Base-by-base conservation (phyloP, 805 yeast genomes). In the Candida montana region DNA sequence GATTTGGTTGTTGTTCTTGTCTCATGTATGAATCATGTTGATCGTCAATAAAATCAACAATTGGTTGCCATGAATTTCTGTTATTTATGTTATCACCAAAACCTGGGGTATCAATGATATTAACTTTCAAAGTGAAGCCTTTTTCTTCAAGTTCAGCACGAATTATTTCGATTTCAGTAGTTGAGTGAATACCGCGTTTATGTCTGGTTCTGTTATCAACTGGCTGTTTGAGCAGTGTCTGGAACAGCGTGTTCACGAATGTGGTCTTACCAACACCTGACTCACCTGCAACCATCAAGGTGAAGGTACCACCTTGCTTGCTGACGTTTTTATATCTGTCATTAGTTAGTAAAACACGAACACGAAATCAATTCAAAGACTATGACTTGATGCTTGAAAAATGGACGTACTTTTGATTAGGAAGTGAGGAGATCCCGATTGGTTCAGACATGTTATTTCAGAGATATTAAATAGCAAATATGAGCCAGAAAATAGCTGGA, bases 201-300 rank as follows among this genome's bases (percentile, higher is more conserved):
- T 73, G 74, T 47, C 73, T 72, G 21, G 55, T 36, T 44, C 61
- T 55, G 50, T 60, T 59, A 37, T 60, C 64, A 31, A 52, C 75
- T 37, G 75, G 70, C 42, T 72, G 74, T 55, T 83, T 83, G 54
- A 85, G 66, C 21, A 77, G 64, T 2, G 89, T 75, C 62, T 86
- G 93, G 63, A 90, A 86, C 44, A 89, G 63, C 2, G 95, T 87
- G 64, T 87, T 86, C 61, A 89, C 71, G 52, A 88, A 88, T 0
- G 96, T 89, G n/a, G 95, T 82, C 62, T 89, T 87, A 47, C 97
- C 97, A 39, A 88, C 67, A 7, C 96, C 96, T 37, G 90, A 78
- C 62, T 89, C 96, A 53, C 97, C 97, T 35, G 88, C 87, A 21
- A 87, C 80, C 89, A 87, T 83, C 50, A 85, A 49, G 31, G 89